Conservation (phyloP, 495 filamentous ascomycete species). For the Talaromyces borbonicus region DNA sequence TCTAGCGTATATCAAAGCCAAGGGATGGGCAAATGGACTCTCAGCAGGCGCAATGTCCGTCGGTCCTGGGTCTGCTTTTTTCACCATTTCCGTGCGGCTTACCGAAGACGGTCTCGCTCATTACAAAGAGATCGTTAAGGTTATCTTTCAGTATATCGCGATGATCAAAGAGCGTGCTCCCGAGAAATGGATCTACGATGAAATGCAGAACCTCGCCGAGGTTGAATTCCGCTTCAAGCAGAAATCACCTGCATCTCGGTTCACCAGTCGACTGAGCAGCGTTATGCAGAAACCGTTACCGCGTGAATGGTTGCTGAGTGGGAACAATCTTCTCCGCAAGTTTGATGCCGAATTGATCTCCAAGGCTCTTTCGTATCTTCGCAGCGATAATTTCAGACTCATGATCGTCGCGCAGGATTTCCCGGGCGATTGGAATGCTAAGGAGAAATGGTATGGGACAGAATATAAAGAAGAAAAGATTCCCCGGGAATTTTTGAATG, state of each 20-base stretch:
- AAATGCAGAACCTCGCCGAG: constrained; percentile 79
- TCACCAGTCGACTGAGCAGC: constrained; percentile 70
- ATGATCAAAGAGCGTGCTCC: constrained; percentile 73
- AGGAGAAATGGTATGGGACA: constrained; percentile 97
- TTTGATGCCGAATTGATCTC: constrained; percentile 71
- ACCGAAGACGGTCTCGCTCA: constrained; percentile 80
- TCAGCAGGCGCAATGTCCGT: constrained; percentile 66
- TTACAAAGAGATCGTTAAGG: constrained; percentile 79
- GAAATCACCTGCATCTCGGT: constrained; percentile 80
- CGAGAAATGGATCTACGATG: constrained; percentile 86
- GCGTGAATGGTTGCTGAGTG: constrained; percentile 78
- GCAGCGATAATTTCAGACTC: constrained; percentile 83
- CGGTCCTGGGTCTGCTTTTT: constrained; percentile 77
- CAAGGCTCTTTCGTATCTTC: constrained; percentile 62
- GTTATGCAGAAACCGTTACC: constrained; percentile 87
- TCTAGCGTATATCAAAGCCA: constrained; percentile 86
- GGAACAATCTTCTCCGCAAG: constrained; percentile 56
- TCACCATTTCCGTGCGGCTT: constrained; percentile 68
- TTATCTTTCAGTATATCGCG: constrained; percentile 88
- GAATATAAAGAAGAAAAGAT: constrained; percentile 84
- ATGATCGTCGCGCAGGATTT: constrained; percentile 71
- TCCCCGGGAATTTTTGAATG: constrained; percentile 59
- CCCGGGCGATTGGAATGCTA: constrained; percentile 75
- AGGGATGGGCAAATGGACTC: constrained; percentile 88
- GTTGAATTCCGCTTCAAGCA: constrained; percentile 93